Conservation (phyloP, 129 eudicot species). For the Tanacetum coccineum region DNA sequence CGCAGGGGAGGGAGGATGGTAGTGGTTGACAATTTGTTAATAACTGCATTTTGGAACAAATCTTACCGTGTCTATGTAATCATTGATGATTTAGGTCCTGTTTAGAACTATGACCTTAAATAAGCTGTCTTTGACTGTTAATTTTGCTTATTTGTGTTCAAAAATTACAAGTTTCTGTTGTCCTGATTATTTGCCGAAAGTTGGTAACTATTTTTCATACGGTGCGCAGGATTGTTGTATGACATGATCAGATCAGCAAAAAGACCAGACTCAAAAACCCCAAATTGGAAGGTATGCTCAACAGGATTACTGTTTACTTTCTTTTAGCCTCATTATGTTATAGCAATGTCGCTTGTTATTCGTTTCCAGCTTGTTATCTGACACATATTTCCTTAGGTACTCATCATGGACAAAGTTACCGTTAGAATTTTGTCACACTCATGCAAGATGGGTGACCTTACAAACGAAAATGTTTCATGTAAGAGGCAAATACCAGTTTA, state of each 20-base stretch:
- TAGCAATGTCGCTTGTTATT: neutral
- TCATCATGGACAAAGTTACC: constrained; percentile 88
- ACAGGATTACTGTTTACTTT: constrained; percentile 7
- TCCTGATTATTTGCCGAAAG: neutral
- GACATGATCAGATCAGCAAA: constrained; percentile 92
- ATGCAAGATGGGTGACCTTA: constrained; percentile 96
- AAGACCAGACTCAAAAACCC: constrained; percentile 55
- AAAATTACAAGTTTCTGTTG: neutral
- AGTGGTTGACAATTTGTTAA: too few species aligned
- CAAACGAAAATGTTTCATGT: constrained; percentile 97
- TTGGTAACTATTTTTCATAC: neutral
- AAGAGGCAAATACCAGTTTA: constrained; percentile 51
- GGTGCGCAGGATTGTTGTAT: constrained; percentile 57
- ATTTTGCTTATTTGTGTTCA: too few species aligned
- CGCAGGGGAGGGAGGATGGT: too few species aligned
- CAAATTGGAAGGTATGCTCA: constrained; percentile 79
- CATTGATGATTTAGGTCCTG: too few species aligned
- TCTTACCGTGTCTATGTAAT: too few species aligned
- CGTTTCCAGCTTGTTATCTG: constrained; percentile 13
- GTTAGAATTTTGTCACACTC: constrained; percentile 71
- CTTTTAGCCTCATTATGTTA: neutral
- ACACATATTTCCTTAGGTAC: constrained; percentile 54
- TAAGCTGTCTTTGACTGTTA: too few species aligned
- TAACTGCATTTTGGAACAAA: too few species aligned
- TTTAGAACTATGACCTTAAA: too few species aligned